Conservation (phyloP, 345 rosid genomes). For the Populus ilicifolia region DNA sequence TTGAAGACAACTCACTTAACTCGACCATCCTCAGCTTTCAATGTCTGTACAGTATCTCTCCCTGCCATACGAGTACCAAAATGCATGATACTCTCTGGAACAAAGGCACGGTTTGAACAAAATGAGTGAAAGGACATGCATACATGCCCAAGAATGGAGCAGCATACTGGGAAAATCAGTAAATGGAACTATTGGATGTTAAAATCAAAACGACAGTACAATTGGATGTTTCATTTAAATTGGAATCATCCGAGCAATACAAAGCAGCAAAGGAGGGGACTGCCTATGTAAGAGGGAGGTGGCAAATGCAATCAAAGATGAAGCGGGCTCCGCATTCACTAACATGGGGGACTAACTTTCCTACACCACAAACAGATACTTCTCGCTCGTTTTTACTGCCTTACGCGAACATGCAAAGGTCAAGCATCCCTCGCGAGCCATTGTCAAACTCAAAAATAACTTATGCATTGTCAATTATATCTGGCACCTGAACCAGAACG, state of each 20-base stretch:
- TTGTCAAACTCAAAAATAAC: slow-evolving; percentile 84
- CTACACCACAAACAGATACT: slow-evolving; percentile 71
- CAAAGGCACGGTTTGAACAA: slow-evolving; percentile 6
- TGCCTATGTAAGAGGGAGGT: not conserved
- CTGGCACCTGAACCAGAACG: slow-evolving; percentile 57
- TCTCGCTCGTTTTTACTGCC: slow-evolving; percentile 96
- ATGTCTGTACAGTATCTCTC: slow-evolving; percentile 61
- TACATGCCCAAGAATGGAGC: not conserved
- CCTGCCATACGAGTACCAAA: slow-evolving; percentile 58
- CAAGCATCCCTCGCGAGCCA: slow-evolving; percentile 88
- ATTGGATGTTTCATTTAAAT: not conserved
- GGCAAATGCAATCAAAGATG: not conserved
- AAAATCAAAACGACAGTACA: not conserved
- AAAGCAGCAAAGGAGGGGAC: not conserved
- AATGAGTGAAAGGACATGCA: not conserved
- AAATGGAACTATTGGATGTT: not conserved
- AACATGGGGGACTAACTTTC: slow-evolving; percentile 48
- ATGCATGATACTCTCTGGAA: slow-evolving; percentile 77
- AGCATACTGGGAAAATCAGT: not conserved
- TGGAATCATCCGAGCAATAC: not conserved
- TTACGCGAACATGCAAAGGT: slow-evolving; percentile 98
- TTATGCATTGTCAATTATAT: slow-evolving; percentile 85
- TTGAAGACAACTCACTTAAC: slow-evolving; percentile 46
- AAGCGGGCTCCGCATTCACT: not conserved
- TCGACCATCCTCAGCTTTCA: slow-evolving; percentile 60